phyloP scores from a whole-genome alignment of 1,284 basidiomycete species.

The Schizophyllum amplum region DNA sequence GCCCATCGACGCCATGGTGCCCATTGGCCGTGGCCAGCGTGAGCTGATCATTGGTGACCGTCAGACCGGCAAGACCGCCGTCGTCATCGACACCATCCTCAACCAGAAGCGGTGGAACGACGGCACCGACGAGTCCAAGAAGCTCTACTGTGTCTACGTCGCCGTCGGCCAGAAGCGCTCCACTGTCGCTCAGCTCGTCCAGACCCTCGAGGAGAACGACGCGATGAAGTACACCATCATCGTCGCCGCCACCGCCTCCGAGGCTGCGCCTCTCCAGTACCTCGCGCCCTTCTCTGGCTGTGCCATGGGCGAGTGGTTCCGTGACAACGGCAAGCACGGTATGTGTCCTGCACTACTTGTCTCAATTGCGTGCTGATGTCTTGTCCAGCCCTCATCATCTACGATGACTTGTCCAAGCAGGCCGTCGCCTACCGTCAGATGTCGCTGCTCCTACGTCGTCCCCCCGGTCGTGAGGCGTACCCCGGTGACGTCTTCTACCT shows the following conservation, averaged over 20 bases:
- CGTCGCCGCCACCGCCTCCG: constrained; percentile 97
- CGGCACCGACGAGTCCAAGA: constrained; percentile 91
- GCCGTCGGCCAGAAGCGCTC: constrained; percentile 99
- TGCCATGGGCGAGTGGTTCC: constrained; percentile 99
- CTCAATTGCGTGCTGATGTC: constrained; percentile 7
- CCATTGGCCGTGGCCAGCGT: constrained; percentile 99
- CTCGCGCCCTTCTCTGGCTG: constrained; percentile 99
- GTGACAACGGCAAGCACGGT: constrained; percentile 97
- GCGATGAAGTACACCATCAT: constrained; percentile 99
- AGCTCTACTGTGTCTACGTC: constrained; percentile 99
- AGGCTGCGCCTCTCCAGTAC: constrained; percentile 98
- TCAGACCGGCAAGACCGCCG: constrained; percentile 99
- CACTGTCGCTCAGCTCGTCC: constrained; percentile 97
- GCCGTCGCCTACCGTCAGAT: constrained; percentile 99
- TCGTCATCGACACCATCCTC: constrained; percentile 98
- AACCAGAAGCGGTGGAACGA: constrained; percentile 99
- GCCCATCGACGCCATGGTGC: constrained; percentile 99
- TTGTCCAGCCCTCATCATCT: constrained; percentile 85
- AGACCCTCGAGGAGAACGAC: constrained; percentile 99
- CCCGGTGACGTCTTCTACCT: constrained; percentile 99
- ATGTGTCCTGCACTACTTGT: constrained; percentile 18
- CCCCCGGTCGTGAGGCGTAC: constrained; percentile 99
- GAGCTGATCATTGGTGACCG: constrained; percentile 99
- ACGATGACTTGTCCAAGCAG: constrained; percentile 99
- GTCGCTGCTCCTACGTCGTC: constrained; percentile 98